A percentile compares a stretch with the other conserved stretches of the same genome.
phyloP scores from a whole-genome alignment of 2,329 filamentous ascomycete genomes.

The Ophiostoma australiae region DNA sequence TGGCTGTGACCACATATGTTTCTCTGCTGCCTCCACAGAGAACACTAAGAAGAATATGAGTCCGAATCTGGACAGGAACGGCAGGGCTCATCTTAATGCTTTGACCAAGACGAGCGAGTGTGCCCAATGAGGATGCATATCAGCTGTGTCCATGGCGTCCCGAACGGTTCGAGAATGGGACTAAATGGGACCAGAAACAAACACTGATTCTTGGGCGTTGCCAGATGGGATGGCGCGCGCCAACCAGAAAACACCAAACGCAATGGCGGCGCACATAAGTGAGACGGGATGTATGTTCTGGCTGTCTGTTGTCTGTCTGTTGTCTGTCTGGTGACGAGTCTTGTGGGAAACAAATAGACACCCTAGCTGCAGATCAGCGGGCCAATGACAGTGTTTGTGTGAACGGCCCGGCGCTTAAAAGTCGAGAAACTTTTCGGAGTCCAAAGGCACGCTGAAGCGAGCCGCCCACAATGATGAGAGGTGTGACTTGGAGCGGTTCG shows the following conservation, averaged over 20 bases:
- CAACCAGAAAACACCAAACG: slow-evolving; percentile 30
- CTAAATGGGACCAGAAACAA: background rate
- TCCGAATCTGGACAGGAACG: background rate
- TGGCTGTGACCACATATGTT: background rate
- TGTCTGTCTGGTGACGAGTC: slow-evolving; percentile 11
- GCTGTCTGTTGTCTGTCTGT: background rate
- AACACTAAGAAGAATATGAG: background rate
- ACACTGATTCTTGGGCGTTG: background rate
- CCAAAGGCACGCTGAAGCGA: slow-evolving; percentile 1
- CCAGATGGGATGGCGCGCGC: slow-evolving; percentile 38
- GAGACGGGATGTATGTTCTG: slow-evolving; percentile 15
- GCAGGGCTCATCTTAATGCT: background rate
- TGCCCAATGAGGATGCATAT: slow-evolving; percentile 35
- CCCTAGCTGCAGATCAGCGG: slow-evolving; percentile 20
- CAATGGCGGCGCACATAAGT: background rate
- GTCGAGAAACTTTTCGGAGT: slow-evolving; percentile 10
- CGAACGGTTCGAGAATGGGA: background rate
- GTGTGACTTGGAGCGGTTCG: slow-evolving; percentile 12
- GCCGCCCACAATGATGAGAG: slow-evolving; percentile 15
- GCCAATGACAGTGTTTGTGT: slow-evolving; percentile 28
- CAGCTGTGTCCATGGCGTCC: background rate
- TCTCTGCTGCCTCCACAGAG: slow-evolving; percentile 1
- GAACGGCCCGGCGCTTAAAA: slow-evolving; percentile 30
- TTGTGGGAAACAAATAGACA: slow-evolving; percentile 11
- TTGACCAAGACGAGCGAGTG: background rate